Base-by-base conservation (phyloP, 2,329 filamentous ascomycete genomes). In the Dryadomyces quercivorus region DNA sequence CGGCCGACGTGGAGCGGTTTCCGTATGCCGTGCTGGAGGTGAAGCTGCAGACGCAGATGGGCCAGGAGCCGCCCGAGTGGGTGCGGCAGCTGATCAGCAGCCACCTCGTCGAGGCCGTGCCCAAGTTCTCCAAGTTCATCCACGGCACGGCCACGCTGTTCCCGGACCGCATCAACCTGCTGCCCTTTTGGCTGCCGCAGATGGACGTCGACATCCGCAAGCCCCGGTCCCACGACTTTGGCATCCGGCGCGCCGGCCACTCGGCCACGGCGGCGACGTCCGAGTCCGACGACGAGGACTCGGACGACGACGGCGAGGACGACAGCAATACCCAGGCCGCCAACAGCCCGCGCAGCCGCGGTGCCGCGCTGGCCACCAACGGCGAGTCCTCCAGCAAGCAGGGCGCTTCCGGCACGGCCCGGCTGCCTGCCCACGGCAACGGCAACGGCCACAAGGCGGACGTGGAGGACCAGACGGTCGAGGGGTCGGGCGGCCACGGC, bases 121-220 rank as follows among this genome's bases (percentile, higher is more conserved):
- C 93, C 58, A 98, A 98, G 67, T 98, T 97, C 70, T 96, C 90
- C 65, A 98, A 98, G 72, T 98, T 97, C 68, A 97, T 98, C 56
- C 93, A 98, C 68, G 93, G 93, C 56, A 90, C 85, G 1, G 92
- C 92, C 10, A 87, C 82, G 12, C 72, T 98, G 48, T 94, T 96
- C 68, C 91, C 91, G 0, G 79, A 84, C 47, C 82, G 86, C 54
- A 98, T 98, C 69, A 76, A 96, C 50, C 77, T 98, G 13, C 75
- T 98, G 6, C 93, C 93, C 0, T 98, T 88, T 75, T 98, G 93
- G 93, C 88, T 92, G 75, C 93, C 93, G 1, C 93, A 98, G 70
- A 98, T 98, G 93, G 85, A 95, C 61, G 83, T 94, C 22, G 93
- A 98, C 65, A 98, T 98, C 63, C 87, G 91, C 61, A 98, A 98